These are phyloP conservation scores for Cyclotella atomus DNA, from an alignment of 108 stramenopile species.

Conservation along the genomic window DNA sequence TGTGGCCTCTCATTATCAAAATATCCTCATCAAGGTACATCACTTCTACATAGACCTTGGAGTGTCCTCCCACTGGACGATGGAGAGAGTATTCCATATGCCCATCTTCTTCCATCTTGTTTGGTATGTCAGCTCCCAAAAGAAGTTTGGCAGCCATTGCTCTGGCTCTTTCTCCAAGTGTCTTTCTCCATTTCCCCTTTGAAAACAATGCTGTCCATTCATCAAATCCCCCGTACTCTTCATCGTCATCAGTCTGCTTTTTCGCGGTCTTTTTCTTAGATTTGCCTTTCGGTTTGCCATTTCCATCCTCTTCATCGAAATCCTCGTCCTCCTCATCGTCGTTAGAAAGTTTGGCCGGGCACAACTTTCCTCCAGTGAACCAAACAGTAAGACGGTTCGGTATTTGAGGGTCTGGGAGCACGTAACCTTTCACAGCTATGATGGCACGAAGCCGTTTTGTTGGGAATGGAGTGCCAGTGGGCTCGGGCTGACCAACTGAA, in stretches of 20 bases:
- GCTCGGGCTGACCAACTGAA: constrained; percentile 59
- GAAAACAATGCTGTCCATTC: constrained; percentile 72
- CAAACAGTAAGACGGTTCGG: constrained; percentile 72
- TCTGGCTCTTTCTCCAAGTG: constrained; percentile 64
- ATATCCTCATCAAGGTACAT: constrained; percentile 73
- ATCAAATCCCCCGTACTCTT: constrained; percentile 46
- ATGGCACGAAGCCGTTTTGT: constrained; percentile 68
- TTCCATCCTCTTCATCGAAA: constrained; percentile 13
- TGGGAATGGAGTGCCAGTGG: constrained; percentile 43
- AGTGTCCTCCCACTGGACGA: constrained; percentile 78
- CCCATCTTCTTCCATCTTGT: constrained; percentile 66
- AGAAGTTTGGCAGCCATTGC: constrained; percentile 71
- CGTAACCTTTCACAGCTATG: constrained; percentile 80
- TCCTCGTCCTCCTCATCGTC: constrained; percentile 21
- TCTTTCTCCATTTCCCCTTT: constrained; percentile 64
- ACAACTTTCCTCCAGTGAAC: constrained; percentile 77
- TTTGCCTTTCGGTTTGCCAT: constrained; percentile 31
- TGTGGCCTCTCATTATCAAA: constrained; percentile 70
- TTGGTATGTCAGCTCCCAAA: constrained; percentile 69
- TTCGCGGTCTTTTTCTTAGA: constrained; percentile 3
- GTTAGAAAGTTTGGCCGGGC: constrained; percentile 35
- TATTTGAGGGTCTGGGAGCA: constrained; percentile 66
- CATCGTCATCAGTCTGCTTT: constrained; percentile 31
- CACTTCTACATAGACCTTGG: constrained; percentile 73
- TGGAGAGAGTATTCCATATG: constrained; percentile 68